phyloP scores from a whole-genome alignment of 257 asterid species.

The Fraxinus cuspidata region DNA sequence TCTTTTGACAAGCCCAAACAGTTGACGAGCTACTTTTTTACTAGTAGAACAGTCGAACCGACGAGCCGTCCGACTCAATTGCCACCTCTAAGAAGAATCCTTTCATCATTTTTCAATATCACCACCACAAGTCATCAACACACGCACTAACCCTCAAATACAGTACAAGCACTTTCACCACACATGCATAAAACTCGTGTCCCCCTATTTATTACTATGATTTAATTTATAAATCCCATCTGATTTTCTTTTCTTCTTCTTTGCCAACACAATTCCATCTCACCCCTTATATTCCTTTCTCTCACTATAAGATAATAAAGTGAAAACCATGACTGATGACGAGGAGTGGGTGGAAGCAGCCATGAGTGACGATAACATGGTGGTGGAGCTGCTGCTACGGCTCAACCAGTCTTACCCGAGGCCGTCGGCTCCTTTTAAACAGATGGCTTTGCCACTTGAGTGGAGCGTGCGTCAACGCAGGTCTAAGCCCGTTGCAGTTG shows the following conservation, averaged over 20 bases:
- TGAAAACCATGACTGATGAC: slow-evolving; percentile 43
- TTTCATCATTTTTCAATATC: not conserved
- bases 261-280: slow-evolving; percentile 45
- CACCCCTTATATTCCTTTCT: slow-evolving; percentile 18
- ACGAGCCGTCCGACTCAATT: no score
- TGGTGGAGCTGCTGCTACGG: slow-evolving; percentile 52
- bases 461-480: slow-evolving; percentile 81
- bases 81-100: no score
- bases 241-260: slow-evolving; percentile 25
- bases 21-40: no score
- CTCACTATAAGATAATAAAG: slow-evolving; percentile 12
- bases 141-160: not conserved
- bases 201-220: slow-evolving; percentile 27
- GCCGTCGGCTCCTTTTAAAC: slow-evolving; percentile 11
- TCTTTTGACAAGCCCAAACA: no score
- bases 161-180: slow-evolving; percentile 34
- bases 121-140: not conserved
- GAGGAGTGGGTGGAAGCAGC: slow-evolving; percentile 67
- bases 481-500: slow-evolving; percentile 44
- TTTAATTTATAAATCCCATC: slow-evolving; percentile 10
- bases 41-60: no score
- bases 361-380: slow-evolving; percentile 57
- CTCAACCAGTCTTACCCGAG: slow-evolving; percentile 38
- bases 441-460: slow-evolving; percentile 35
- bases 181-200: slow-evolving; percentile 29